Evolutionary conservation across 768 basidiomycete genomes (phyloP).

Genomic region (Kwoniella botswanensis): DNA sequence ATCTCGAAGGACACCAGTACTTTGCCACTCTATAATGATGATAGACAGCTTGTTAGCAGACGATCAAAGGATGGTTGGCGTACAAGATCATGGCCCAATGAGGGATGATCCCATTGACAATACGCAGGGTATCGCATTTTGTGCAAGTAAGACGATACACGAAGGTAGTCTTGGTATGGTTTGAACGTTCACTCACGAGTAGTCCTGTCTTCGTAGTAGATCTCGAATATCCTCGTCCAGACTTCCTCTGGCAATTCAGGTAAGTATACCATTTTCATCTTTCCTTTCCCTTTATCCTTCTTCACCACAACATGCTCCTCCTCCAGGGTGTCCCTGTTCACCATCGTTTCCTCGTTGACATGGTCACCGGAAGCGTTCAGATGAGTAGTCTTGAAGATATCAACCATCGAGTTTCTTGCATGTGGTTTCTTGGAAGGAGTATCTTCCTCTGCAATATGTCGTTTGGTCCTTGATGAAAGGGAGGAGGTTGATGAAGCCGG

Average conservation of each 20-base stretch:
- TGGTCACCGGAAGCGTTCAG: not conserved
- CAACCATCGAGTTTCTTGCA: not conserved
- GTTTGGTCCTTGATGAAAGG: slow-evolving; percentile 1
- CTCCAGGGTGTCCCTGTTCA: not conserved
- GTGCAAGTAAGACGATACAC: not conserved
- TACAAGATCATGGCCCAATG: no score
- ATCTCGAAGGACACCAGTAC: not conserved
- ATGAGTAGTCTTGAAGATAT: slow-evolving; percentile 1
- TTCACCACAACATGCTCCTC: not conserved
- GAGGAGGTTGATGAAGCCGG: slow-evolving; percentile 8
- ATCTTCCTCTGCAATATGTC: not conserved
- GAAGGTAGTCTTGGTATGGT: slow-evolving; percentile 2
- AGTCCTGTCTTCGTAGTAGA: slow-evolving; percentile 34
- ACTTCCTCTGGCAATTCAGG: slow-evolving; percentile 46
- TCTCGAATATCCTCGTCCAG: slow-evolving; percentile 43
- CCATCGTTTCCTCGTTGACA: not conserved
- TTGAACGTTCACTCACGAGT: slow-evolving; percentile 27
- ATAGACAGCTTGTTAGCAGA: not conserved
- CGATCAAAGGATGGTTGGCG: not conserved
- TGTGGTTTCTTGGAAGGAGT: slow-evolving; percentile 8
- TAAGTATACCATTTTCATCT: slow-evolving; percentile 32
- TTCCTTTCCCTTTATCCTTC: slow-evolving; percentile 43
- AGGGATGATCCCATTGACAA: not conserved
- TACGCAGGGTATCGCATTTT: no score
- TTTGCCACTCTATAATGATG: slow-evolving; percentile 23